Percentiles rank a stretch among this genome's conserved stretches.
These are phyloP conservation scores for Pogostemon cablin DNA, from an alignment of 257 asterid species.

Conservation along the genomic window DNA sequence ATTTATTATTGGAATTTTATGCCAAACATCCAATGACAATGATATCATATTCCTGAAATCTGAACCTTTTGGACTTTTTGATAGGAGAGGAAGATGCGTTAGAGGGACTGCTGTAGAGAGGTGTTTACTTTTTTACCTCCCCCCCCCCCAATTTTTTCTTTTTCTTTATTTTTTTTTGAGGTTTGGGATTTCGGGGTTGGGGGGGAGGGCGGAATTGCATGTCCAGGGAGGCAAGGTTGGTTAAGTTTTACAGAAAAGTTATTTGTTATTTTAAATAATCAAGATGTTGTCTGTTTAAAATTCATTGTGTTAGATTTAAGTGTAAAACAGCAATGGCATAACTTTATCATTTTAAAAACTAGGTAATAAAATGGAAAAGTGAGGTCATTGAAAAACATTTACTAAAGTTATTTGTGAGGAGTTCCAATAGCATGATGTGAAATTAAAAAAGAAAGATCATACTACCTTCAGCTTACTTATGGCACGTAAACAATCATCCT, in stretches of 20 bases:
- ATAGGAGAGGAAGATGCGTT: background rate
- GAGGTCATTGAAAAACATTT: too few relatives aligned
- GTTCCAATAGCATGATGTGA: slow-evolving; percentile 3
- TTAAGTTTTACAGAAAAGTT: too few relatives aligned
- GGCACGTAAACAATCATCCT: slow-evolving; percentile 98
- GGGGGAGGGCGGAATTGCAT: background rate
- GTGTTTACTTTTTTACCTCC: background rate
- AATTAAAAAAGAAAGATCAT: slow-evolving; percentile 5
- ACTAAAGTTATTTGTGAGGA: background rate
- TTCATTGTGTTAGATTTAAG: too few relatives aligned
- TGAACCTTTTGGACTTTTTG: background rate
- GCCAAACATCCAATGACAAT: background rate
- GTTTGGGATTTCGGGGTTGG: too few relatives aligned
- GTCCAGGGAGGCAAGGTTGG: too few relatives aligned
- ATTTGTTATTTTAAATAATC: too few relatives aligned
- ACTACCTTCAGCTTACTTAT: slow-evolving; percentile 94
- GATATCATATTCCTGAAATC: slow-evolving; percentile 21
- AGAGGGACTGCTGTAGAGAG: background rate
- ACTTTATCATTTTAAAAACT: too few relatives aligned
- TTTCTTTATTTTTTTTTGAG: too few relatives aligned
- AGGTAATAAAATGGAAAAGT: too few relatives aligned
- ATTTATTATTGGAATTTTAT: slow-evolving; percentile 8
- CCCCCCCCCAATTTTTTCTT: background rate
- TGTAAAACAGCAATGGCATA: too few relatives aligned
- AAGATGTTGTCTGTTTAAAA: too few relatives aligned